Base-by-base conservation (phyloP, 202 grass and related monocot species). In the Zoysia matrella region DNA sequence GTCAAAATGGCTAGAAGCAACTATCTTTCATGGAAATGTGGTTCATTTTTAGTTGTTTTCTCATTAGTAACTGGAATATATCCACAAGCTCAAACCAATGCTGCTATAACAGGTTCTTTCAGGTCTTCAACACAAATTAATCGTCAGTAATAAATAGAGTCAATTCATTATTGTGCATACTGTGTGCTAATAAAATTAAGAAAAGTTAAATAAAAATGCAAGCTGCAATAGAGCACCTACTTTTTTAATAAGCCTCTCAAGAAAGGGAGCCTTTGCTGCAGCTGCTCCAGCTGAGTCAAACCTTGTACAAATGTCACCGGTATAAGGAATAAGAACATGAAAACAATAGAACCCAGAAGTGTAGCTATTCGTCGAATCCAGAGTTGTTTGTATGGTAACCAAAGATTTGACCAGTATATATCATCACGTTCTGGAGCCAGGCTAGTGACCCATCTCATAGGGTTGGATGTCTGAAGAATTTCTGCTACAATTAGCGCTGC, bases 321-420 rank as follows among this genome's bases (percentile, higher is more conserved):
- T 47, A 88, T 16, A 54, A 98, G 86, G 82, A 98, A 98, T 18
- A 98, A 22, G 75, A 98, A 75, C 88, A 98, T 93, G 64, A 91
- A 98, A 83, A 90, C 74, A 79, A 93, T 81, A 84, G 85, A 86
- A 64, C 85, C 81, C 42, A 93, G 71, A 84, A 98, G 88, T 36
- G 90, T 98, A 78, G 69, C 80, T 85, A 93, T 92, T 40, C 72
- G 85, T 52, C 95, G 89, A 75, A 98, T 76, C 95, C 92, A 98
- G 57, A 98, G 65, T 72, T 93, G 89, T 67, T 75, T 88, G 74
- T 93, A 95, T 6, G 95, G 92, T 76, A 98, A 68, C 95, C 95
- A 98, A 85, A 98, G 90, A 88, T 95, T 98, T 55, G 95, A 98
- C 95, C 95, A 95, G 48, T 93, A 98, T 47, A 98, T 67, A 57